Conservation (phyloP, 139 green algal species). For the Tetradesmus obliquus region DNA sequence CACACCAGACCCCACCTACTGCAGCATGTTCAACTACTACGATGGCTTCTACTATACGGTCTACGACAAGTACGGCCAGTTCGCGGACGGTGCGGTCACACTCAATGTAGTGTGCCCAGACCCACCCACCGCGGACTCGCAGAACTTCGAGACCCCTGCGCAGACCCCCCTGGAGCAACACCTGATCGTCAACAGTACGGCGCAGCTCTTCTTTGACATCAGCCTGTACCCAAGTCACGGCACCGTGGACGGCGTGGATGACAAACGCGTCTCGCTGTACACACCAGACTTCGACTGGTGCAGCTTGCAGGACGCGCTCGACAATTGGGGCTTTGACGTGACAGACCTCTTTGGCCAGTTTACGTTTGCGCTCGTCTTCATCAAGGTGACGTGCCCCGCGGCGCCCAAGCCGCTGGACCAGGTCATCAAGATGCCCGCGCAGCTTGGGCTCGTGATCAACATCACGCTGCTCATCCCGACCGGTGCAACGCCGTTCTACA, state of each 20-base stretch:
- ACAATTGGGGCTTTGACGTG: slow-evolving; percentile 35
- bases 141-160: slow-evolving; percentile 24
- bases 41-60: slow-evolving; percentile 41
- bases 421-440: neutral
- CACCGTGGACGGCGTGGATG: neutral
- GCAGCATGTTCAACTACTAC: slow-evolving; percentile 8
- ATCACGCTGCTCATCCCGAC: neutral
- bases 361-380: slow-evolving; percentile 14
- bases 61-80: slow-evolving; percentile 38
- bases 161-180: neutral
- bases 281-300: slow-evolving; percentile 19
- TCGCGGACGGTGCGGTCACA: neutral
- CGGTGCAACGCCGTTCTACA: neutral
- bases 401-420: neutral
- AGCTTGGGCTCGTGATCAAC: neutral
- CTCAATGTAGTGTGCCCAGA: slow-evolving; percentile 32
- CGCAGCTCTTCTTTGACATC: neutral
- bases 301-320: neutral
- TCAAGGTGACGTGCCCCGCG: slow-evolving; percentile 25
- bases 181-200: neutral
- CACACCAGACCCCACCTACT: slow-evolving; percentile 17
- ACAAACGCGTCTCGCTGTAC: neutral
- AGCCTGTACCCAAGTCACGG: slow-evolving; percentile 13
- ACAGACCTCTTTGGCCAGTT: slow-evolving; percentile 14
- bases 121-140: neutral